phyloP scores from a whole-genome alignment of 2,329 filamentous ascomycete genomes.

The Fusarium austroafricanum region DNA sequence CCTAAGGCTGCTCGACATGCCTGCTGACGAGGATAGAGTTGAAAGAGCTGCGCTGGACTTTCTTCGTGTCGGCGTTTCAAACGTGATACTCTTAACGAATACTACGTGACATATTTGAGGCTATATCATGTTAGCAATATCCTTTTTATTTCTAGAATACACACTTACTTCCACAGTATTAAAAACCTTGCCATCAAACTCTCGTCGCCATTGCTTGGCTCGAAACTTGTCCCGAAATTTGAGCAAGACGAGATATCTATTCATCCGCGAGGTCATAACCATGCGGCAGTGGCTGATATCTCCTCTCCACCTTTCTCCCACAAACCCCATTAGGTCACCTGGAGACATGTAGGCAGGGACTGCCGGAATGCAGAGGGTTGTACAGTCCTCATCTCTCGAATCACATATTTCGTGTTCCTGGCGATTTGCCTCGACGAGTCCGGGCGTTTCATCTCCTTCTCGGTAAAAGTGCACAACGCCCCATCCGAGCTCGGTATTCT shows the following conservation, averaged over 20 bases:
- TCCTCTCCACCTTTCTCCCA: constrained; percentile 87
- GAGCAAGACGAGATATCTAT: constrained; percentile 94
- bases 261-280: constrained; percentile 88
- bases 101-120: constrained; percentile 95
- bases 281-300: constrained; percentile 94
- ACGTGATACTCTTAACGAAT: constrained; percentile 91
- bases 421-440: constrained; percentile 54
- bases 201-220: constrained; percentile 82
- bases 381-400: constrained; percentile 72
- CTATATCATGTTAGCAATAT: constrained; percentile 51
- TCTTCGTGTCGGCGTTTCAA: constrained; percentile 70
- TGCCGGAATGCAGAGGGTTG: constrained; percentile 90
- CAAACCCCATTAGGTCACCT: constrained; percentile 89
- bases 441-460: constrained; percentile 79
- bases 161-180: constrained; percentile 83
- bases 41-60: constrained; percentile 68
- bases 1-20: constrained; percentile 60
- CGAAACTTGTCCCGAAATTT: constrained; percentile 84
- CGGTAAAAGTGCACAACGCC: constrained; percentile 95
- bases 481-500: constrained; percentile 85
- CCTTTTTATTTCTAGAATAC: not conserved
- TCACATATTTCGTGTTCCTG: constrained; percentile 46
- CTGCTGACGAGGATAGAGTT: constrained; percentile 61
- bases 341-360: constrained; percentile 95
- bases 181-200: constrained; percentile 94